Base-by-base conservation (phyloP, 164 flowering plant species). In the Magnolia changhungtana region DNA sequence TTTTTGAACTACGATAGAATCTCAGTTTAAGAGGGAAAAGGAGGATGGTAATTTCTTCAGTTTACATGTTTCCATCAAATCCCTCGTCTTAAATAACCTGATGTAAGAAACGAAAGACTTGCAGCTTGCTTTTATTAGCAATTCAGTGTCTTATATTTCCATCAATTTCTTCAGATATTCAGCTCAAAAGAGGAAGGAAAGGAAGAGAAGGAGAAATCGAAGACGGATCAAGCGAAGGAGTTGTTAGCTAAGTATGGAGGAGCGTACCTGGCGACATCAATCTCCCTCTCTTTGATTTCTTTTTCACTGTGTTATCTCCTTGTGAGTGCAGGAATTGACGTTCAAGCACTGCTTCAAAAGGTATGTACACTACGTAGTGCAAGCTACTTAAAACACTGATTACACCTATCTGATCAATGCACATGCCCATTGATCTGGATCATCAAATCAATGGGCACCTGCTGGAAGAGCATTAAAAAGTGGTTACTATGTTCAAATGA, bases 211-310 rank as follows among this genome's bases (percentile, higher is more conserved):
- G 84, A 78, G 78, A 89, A 91, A 29, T 90, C 99, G 19, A 94
- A 89, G 80, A 92, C 95, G 11, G 91, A 91, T 63, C 86, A 92
- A 84, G 98, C 97, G 5, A 96, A 96, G 83, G 95, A 91, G 69
- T 84, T 96, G 76, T 80, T 96, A 29, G 87, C 97, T 3, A 96
- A 96, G 78, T 96, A 96, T 78, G 99, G 99, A 76, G 99, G 97
- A 76, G 99, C 99, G 20, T 94, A 94, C 79, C 80, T 96, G 64
- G 98, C 95, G 31, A 96, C 99, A 52, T 96, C 99, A 21, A 96
- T 93, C 23, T 90, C 92, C 73, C 94, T 96, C 66, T 96, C 99
- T 10, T 76, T 92, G 80, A 88, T 93, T 79, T 96, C 99, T n/a
- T 96, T 93, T 81, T 73, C 90, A 0, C 88, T 96, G 2, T 96